Evolutionary conservation across 805 yeast species (phyloP), one percentile per base, ranked within the genome.

Genomic region (Ogataea philodendri): DNA sequence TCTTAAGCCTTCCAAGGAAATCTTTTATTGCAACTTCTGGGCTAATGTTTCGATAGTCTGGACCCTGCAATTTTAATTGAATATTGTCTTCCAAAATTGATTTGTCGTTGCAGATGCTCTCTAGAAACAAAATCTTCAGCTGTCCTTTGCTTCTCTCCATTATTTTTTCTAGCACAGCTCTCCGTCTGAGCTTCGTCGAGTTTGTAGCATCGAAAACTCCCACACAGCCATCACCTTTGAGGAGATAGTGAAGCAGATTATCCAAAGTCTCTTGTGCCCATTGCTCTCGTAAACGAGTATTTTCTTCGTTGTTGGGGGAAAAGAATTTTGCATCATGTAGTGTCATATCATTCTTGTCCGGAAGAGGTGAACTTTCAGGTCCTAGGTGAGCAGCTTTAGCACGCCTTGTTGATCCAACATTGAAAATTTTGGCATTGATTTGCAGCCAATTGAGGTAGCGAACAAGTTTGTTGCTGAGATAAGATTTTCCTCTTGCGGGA

Each of bases 191-290:
- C 44, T 71, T 79, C 3, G 89, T 84, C 3, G 86, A 77, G 54
- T 84, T 84, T 1, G 94, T 84, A 1, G 93, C 93, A 61, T 84
- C 94, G 57, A 84, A 83, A 7, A 90, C 86, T 2, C 97, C 98
- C 7, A 90, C 96, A 5, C 89, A 79, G 2, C 97, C 97, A 20
- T 80, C 76, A 0, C 87, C 94, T 9, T 76, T 70, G 30, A 88
- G 57, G 4, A 93, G 72, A 60, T 85, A 89, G 48, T 89, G 90
- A 22, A 90, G 65, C 37, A 90, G 62, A 51, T 82, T 84, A 42
- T 87, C 90, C 39, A 90, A 65, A 0, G 98, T 90, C 46, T 90
- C 95, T 78, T 83, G 80, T 0, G 98, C 98, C 97, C 97, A 93
- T 58, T 83, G 75, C 53, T 90, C 97, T 42, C 97, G 74, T 28